Evolutionary conservation across 345 rosid species (phyloP), one percentile per base, ranked within the genome.

Genomic region (Gossypium turneri): DNA sequence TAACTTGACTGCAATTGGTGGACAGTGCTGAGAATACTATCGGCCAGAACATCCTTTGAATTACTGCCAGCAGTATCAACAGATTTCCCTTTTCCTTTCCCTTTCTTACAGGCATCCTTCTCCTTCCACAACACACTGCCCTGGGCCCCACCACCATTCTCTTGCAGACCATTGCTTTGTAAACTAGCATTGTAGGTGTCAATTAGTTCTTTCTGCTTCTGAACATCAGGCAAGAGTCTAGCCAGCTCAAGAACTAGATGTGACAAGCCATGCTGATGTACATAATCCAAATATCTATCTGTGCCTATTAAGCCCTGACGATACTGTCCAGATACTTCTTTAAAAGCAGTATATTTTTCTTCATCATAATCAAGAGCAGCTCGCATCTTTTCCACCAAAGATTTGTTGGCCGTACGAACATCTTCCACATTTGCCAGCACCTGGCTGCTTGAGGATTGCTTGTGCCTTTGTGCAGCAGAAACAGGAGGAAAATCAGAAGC

Each of bases 201-300:
- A 73, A 96, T 76, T 48, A 96, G 90, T 76, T 93, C 97, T 84
- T 87, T 86, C 85, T 93, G 97, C 82, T 91, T 96, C 77, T 70
- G 88, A 34, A 85, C 73, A 78, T 96, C 97, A 75, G 99, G 99
- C 29, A 89, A 89, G 20, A 93, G 89, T 73, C 89, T 85, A 78
- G 98, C 99, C 84, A 96, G 82, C 73, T 96, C 98, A 60, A 83
- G 78, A 77, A 90, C 85, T 68, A 93, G 86, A 86, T 90, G 97
- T 15, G 93, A 85, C 81, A 93, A 77, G 11, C 92, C 93, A 79
- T 83, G 89, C 44, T 86, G 88, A 73, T 73, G 66, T 67, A 89
- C 99, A 75, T 80, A 85, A 77, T 87, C 87, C 57, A 96, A 86
- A 81, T 96, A 96, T 27, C 53, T 83, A 62, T 13, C 81, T 7